Evolutionary conservation across 75 land plant genomes (phyloP).

Genomic region (Selaginella moellendorffii): DNA sequence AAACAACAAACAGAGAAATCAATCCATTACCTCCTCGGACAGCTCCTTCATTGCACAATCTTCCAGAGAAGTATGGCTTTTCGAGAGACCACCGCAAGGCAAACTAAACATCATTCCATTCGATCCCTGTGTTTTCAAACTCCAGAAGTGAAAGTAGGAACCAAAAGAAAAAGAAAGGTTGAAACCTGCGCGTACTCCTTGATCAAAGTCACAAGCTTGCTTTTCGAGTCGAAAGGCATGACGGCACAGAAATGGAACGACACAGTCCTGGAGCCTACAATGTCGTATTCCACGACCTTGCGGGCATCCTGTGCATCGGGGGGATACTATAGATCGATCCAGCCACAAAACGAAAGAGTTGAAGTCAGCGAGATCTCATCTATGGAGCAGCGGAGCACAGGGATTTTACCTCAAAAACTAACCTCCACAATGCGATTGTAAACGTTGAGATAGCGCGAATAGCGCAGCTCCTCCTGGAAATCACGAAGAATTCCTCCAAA

Average conservation of each 20-base stretch:
- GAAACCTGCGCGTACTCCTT: slow-evolving; percentile 24
- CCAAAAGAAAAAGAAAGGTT: not conserved
- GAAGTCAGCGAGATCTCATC: not conserved
- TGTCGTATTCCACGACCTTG: slow-evolving; percentile 18
- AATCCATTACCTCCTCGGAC: slow-evolving; percentile 17
- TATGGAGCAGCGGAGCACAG: not conserved
- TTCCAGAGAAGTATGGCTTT: slow-evolving; percentile 19
- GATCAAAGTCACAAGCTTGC: slow-evolving; percentile 15
- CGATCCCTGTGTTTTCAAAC: slow-evolving; percentile 12
- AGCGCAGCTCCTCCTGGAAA: slow-evolving; percentile 19
- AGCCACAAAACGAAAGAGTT: not conserved
- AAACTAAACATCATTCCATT: slow-evolving; percentile 19
- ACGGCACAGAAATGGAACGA: slow-evolving; percentile 23
- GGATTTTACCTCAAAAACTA: not conserved
- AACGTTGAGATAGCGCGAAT: slow-evolving; percentile 20
- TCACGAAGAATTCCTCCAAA: too few relatives aligned
- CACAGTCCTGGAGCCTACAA: slow-evolving; percentile 18
- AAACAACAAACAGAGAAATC: not conserved
- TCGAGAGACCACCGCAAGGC: slow-evolving; percentile 22
- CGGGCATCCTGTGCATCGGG: not conserved
- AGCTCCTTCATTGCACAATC: slow-evolving; percentile 22
- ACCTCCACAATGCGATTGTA: slow-evolving; percentile 20
- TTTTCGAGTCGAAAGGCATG: slow-evolving; percentile 12
- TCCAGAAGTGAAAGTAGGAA: not conserved
- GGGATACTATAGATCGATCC: not conserved